Conservation (phyloP, 192 early-diverging fungal species). For the Mortierella antarctica region DNA sequence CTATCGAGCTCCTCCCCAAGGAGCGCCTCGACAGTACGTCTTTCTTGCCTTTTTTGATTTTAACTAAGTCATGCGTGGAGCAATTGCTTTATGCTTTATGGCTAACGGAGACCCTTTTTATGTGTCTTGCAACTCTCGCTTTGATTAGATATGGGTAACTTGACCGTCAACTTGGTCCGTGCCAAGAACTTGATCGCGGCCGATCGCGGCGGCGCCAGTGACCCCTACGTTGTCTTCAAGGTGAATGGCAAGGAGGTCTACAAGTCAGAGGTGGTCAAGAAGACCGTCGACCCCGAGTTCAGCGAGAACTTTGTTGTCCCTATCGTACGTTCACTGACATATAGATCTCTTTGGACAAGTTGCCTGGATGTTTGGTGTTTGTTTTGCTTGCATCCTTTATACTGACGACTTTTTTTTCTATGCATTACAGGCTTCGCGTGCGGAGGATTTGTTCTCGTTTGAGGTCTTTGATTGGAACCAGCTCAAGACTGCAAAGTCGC, state of each 20-base stretch:
- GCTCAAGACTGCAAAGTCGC: slow-evolving; percentile 66
- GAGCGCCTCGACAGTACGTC: slow-evolving; percentile 65
- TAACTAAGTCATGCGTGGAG: background rate
- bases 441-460: slow-evolving; percentile 64
- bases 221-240: slow-evolving; percentile 76
- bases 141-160: slow-evolving; percentile 67
- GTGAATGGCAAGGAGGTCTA: slow-evolving; percentile 73
- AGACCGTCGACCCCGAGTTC: slow-evolving; percentile 77
- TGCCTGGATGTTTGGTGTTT: background rate
- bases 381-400: background rate
- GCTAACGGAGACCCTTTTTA: background rate
- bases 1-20: slow-evolving; percentile 55
- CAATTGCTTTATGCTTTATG: background rate
- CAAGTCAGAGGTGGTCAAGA: slow-evolving; percentile 77
- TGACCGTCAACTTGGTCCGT: slow-evolving; percentile 67
- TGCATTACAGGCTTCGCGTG: slow-evolving; percentile 50
- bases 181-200: slow-evolving; percentile 71
- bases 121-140: background rate
- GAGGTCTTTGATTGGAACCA: slow-evolving; percentile 85
- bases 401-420: background rate
- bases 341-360: background rate
- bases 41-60: background rate
- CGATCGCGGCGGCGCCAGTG: slow-evolving; percentile 77
- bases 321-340: slow-evolving; percentile 50
- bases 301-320: slow-evolving; percentile 71